Base-by-base conservation (phyloP, 1,139 yeast species). In the Yamadazyma jaroonii region DNA sequence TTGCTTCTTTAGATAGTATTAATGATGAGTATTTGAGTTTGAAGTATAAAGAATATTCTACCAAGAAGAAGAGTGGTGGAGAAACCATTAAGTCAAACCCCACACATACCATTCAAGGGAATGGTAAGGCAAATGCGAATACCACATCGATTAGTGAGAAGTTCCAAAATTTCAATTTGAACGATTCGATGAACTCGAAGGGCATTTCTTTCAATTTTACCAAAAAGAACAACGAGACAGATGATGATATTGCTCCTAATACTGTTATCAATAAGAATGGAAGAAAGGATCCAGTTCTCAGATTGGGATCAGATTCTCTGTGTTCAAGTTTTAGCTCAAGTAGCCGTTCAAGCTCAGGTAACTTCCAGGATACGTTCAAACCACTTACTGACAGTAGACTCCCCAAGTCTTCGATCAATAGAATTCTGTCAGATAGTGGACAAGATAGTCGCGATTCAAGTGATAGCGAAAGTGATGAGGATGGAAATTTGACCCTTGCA, bases 1-100 rank as follows among this genome's bases (percentile, higher is more conserved):
- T 82, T 66, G 92, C 90, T 1, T 83, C 90, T 0, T 63, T 84
- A 53, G 89, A 84, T 53, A 81, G 89, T 52, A 72, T 77, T 39
- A 81, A 81, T 53, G 84, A 82, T 48, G 87, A 81, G 37, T 70
- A 65, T 40, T 56, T 71, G 37, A 48, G 56, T 17, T 49, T 53
- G 39, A 67, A 67, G 42, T 70, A 67, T 42, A 59, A 59, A 28
- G 71, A 68, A 43, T 61, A 48, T 40, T 49, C 52, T n/a, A 45
- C 35, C 9, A 39, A 44, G 32, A 44, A 48, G 35, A 38, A 39
- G n/a, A n/a, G 9, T 6, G 6, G 20, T 17, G 6, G 20, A 4
- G 6, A 17, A 17, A 17, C 4, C 20, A 6, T 17, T 4, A 17
- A 17, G 6, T 17, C 20, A 4, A 6, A 17, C n/a, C n/a, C n/a